These are phyloP conservation scores for Termitomyces sp. DNA, from an alignment of 768 basidiomycete genomes.

Conservation along the genomic window DNA sequence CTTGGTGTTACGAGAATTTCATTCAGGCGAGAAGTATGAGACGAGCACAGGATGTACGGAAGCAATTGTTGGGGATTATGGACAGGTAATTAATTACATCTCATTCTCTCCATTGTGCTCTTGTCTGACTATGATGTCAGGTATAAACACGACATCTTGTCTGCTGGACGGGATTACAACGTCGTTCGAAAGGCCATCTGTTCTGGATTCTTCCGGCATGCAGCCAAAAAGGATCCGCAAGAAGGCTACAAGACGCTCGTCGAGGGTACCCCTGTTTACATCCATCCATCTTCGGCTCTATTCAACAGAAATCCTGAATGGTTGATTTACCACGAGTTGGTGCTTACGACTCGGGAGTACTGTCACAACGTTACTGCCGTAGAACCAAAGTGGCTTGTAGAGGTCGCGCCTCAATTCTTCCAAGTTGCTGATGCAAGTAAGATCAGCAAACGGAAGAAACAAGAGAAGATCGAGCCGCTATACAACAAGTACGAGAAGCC, in stretches of 20 bases:
- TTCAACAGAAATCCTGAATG: slow-evolving; percentile 98
- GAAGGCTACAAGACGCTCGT: slow-evolving; percentile 98
- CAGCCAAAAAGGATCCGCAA: slow-evolving; percentile 97
- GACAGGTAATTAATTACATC: slow-evolving; percentile 68
- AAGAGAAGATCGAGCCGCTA: slow-evolving; percentile 96
- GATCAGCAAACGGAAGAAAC: slow-evolving; percentile 93
- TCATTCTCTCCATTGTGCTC: background rate
- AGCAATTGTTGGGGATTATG: slow-evolving; percentile 98
- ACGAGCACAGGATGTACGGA: slow-evolving; percentile 94
- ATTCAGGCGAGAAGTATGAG: slow-evolving; percentile 98
- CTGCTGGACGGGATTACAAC: slow-evolving; percentile 91
- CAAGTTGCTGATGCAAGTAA: slow-evolving; percentile 97
- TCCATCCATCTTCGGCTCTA: slow-evolving; percentile 94
- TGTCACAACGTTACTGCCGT: slow-evolving; percentile 92
- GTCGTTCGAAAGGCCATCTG: slow-evolving; percentile 92
- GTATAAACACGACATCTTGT: slow-evolving; percentile 96
- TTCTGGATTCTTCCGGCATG: slow-evolving; percentile 96
- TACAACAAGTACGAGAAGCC: slow-evolving; percentile 95
- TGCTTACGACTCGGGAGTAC: slow-evolving; percentile 95
- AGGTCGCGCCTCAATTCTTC: slow-evolving; percentile 98
- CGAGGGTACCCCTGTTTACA: slow-evolving; percentile 98
- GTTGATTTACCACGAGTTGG: slow-evolving; percentile 93
- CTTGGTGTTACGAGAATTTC: slow-evolving; percentile 99
- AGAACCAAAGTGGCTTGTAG: slow-evolving; percentile 98
- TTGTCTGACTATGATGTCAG: slow-evolving; percentile 31